Evolutionary conservation across 2,329 filamentous ascomycete species (phyloP).

Genomic region (Triangularia verruculosa): DNA sequence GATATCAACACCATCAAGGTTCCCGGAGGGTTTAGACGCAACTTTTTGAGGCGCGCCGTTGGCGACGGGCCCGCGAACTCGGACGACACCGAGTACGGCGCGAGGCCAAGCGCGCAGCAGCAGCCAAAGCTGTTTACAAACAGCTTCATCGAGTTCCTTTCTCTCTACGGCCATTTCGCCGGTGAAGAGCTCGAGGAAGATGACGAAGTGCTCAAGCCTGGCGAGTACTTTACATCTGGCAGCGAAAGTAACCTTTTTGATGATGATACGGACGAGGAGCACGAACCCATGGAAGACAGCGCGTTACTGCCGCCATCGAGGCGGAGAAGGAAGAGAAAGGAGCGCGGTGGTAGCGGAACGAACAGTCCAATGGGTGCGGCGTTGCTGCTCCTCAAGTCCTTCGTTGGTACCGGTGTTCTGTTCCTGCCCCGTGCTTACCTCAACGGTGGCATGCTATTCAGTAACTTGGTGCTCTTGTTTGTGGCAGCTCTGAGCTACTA

Average conservation of each 20-base stretch:
- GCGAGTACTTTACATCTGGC: slow-evolving; percentile 89
- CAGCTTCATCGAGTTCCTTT: slow-evolving; percentile 94
- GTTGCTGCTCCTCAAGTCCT: slow-evolving; percentile 88
- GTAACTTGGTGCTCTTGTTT: slow-evolving; percentile 80
- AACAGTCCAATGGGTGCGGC: slow-evolving; percentile 77
- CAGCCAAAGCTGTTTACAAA: slow-evolving; percentile 72
- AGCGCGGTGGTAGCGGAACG: slow-evolving; percentile 68
- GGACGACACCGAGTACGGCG: slow-evolving; percentile 40
- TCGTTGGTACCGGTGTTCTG: slow-evolving; percentile 92
- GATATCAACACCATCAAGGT: slow-evolving; percentile 90
- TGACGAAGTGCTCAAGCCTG: slow-evolving; percentile 79
- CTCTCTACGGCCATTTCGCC: slow-evolving; percentile 94
- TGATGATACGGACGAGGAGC: slow-evolving; percentile 60
- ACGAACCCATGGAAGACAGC: slow-evolving; percentile 84
- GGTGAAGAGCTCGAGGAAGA: slow-evolving; percentile 97
- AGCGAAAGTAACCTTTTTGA: slow-evolving; percentile 62
- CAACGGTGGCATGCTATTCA: slow-evolving; percentile 97
- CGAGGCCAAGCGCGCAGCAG: slow-evolving; percentile 38
- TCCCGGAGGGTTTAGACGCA: slow-evolving; percentile 87
- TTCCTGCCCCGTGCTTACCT: slow-evolving; percentile 91
- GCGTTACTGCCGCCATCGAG: slow-evolving; percentile 74
- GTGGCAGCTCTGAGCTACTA: slow-evolving; percentile 91
- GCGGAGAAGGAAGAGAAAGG: slow-evolving; percentile 72
- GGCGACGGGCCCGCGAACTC: slow-evolving; percentile 53
- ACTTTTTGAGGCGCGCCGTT: slow-evolving; percentile 78